Evolutionary conservation across 495 filamentous ascomycete species (phyloP).

Genomic region (Lasiosphaeria miniovina): DNA sequence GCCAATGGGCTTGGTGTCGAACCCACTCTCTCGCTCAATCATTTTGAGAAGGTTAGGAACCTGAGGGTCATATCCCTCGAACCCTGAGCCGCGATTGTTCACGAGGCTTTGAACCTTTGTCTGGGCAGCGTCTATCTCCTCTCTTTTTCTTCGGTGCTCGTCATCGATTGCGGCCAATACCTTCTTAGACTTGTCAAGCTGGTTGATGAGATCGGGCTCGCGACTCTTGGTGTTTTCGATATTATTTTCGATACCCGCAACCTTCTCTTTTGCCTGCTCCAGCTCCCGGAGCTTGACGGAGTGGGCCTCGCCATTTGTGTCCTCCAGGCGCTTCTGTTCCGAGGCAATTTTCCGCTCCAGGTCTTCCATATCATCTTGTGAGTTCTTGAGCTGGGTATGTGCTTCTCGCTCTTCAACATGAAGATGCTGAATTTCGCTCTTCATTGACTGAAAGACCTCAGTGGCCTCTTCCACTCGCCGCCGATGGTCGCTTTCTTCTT

Average conservation of each 20-base stretch:
- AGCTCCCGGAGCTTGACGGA: slow-evolving; percentile 39
- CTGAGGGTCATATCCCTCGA: slow-evolving; percentile 55
- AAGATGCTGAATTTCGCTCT: slow-evolving; percentile 26
- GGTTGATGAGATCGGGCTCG: slow-evolving; percentile 30
- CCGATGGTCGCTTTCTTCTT: slow-evolving; percentile 39
- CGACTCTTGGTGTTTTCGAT: slow-evolving; percentile 36
- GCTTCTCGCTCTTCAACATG: slow-evolving; percentile 50
- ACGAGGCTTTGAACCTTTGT: slow-evolving; percentile 32
- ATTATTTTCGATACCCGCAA: slow-evolving; percentile 41
- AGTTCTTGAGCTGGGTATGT: slow-evolving; percentile 32
- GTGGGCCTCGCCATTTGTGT: slow-evolving; percentile 50
- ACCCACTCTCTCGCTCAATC: slow-evolving; percentile 65
- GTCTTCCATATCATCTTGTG: slow-evolving; percentile 33
- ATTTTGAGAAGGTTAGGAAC: slow-evolving; percentile 61
- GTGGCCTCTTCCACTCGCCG: slow-evolving; percentile 36
- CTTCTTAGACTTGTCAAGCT: slow-evolving; percentile 35
- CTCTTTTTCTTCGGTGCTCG: slow-evolving; percentile 39
- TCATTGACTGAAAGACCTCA: slow-evolving; percentile 33
- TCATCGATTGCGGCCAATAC: slow-evolving; percentile 38
- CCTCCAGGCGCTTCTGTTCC: slow-evolving; percentile 48
- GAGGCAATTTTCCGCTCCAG: slow-evolving; percentile 37
- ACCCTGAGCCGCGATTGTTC: slow-evolving; percentile 28
- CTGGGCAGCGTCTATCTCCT: slow-evolving; percentile 51
- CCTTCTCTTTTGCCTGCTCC: slow-evolving; percentile 46
- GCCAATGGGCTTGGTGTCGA: slow-evolving; percentile 71